Percentiles rank a stretch among this genome's conserved stretches.
Conservation (phyloP, 176 grass and related monocot genomes). For the Stipa capillata region DNA sequence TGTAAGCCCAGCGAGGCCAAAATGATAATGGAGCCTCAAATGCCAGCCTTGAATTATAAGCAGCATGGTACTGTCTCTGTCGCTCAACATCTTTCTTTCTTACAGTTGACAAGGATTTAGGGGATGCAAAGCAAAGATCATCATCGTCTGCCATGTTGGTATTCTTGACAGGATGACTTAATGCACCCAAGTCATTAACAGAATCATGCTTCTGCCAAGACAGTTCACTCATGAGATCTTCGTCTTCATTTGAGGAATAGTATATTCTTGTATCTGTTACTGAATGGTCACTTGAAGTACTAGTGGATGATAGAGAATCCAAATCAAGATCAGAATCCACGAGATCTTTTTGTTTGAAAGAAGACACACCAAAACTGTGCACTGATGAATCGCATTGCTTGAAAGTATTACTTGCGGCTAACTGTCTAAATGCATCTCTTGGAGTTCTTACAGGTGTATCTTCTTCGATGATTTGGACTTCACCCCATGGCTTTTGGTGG, state of each 20-base stretch:
- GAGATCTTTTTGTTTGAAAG: conserved; percentile 35
- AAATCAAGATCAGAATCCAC: conserved; percentile 38
- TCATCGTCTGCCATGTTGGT: conserved; percentile 2
- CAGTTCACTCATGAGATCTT: conserved; percentile 34
- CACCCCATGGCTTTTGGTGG: conserved; percentile 67
- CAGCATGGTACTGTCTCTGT: not conserved
- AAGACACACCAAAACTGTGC: conserved; percentile 13
- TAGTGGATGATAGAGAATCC: conserved; percentile 40
- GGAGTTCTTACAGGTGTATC: conserved; percentile 74
- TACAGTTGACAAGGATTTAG: conserved; percentile 5
- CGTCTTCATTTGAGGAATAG: conserved; percentile 45
- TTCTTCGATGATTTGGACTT: conserved; percentile 88
- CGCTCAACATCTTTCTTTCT: conserved; percentile 24
- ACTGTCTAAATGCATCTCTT: conserved; percentile 75
- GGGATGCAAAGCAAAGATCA: conserved; percentile 19
- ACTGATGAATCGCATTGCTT: conserved; percentile 32
- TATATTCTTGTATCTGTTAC: conserved; percentile 39
- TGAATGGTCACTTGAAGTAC: conserved; percentile 52
- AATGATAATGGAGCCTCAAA: conserved; percentile 62
- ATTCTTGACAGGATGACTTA: conserved; percentile 27
- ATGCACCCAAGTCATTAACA: conserved; percentile 9
- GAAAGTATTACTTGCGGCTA: conserved; percentile 52
- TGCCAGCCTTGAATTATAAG: conserved; percentile 27
- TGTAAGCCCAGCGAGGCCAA: conserved; percentile 85
- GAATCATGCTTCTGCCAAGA: conserved; percentile 14